A percentile compares a stretch with the other conserved stretches of the same genome.
These are phyloP conservation scores for Larix kaempferi DNA, from an alignment of 75 land plant species.

Conservation along the genomic window DNA sequence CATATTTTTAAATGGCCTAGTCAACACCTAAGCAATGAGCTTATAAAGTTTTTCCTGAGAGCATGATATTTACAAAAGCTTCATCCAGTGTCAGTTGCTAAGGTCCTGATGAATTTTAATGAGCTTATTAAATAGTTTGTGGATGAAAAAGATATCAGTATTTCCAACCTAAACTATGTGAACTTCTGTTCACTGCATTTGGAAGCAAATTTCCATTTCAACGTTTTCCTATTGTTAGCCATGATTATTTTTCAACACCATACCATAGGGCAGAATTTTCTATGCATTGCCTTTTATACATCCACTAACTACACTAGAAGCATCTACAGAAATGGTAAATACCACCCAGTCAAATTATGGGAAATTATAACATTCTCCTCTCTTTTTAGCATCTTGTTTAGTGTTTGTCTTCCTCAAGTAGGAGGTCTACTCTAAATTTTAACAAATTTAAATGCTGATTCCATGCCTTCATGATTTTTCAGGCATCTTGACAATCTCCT, in stretches of 20 bases:
- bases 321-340: not conserved
- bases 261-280: not conserved
- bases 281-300: not conserved
- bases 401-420: not conserved
- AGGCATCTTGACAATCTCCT: slow-evolving; percentile 98
- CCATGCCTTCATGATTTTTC: slow-evolving; percentile 8
- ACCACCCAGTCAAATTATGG: not conserved
- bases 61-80: not conserved
- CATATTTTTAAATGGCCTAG: too few species aligned
- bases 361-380: not conserved
- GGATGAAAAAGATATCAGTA: not conserved
- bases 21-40: too few species aligned
- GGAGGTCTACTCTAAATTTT: not conserved
- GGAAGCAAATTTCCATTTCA: not conserved
- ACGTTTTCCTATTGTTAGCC: not conserved
- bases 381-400: too few species aligned
- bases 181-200: not conserved
- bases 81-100: not conserved
- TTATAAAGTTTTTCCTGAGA: too few species aligned
- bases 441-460: not conserved
- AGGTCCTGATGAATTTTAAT: not conserved
- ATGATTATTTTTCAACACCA: not conserved
- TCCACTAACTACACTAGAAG: not conserved
- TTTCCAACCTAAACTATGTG: not conserved
- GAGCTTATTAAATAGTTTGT: too few species aligned